Evolutionary conservation across 2,329 filamentous ascomycete species (phyloP).

Genomic region (Alternaria triticina): DNA sequence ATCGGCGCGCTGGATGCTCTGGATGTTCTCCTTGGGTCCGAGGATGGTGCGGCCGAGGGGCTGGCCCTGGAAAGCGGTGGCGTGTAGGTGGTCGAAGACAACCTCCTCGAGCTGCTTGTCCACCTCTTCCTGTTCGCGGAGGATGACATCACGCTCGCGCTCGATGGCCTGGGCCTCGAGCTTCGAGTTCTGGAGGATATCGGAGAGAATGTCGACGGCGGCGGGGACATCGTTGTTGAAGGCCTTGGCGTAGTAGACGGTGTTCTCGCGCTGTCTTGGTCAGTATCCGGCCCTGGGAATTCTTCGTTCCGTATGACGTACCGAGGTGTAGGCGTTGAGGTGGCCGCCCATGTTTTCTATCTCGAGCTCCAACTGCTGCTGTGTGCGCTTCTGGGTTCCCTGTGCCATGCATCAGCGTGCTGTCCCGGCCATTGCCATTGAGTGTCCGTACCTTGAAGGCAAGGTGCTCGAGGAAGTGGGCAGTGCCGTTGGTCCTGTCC

Average conservation of each 20-base stretch:
- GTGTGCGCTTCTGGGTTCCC: slow-evolving; percentile 92
- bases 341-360: slow-evolving; percentile 99
- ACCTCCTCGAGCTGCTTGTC: slow-evolving; percentile 99
- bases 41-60: slow-evolving; percentile 97
- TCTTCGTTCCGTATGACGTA: slow-evolving; percentile 56
- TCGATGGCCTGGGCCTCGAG: slow-evolving; percentile 92
- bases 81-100: slow-evolving; percentile 98
- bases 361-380: slow-evolving; percentile 98
- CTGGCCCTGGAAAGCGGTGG: slow-evolving; percentile 96
- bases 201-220: slow-evolving; percentile 96
- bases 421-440: slow-evolving; percentile 9
- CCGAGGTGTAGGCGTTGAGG: slow-evolving; percentile 99
- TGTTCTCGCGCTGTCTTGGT: slow-evolving; percentile 84
- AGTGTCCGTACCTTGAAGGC: slow-evolving; percentile 85
- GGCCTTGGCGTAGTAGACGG: slow-evolving; percentile 99
- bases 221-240: slow-evolving; percentile 98
- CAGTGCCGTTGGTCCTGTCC: slow-evolving; percentile 97
- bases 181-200: slow-evolving; percentile 99
- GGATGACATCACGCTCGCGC: slow-evolving; percentile 97
- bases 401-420: slow-evolving; percentile 49
- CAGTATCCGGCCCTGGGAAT: slow-evolving; percentile 18
- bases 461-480: slow-evolving; percentile 99
- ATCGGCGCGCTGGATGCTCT: slow-evolving; percentile 91
- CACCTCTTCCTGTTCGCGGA: slow-evolving; percentile 98
- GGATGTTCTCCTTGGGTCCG: slow-evolving; percentile 97